phyloP scores from a whole-genome alignment of 257 asterid genomes.

The Mitragyna speciosa region DNA sequence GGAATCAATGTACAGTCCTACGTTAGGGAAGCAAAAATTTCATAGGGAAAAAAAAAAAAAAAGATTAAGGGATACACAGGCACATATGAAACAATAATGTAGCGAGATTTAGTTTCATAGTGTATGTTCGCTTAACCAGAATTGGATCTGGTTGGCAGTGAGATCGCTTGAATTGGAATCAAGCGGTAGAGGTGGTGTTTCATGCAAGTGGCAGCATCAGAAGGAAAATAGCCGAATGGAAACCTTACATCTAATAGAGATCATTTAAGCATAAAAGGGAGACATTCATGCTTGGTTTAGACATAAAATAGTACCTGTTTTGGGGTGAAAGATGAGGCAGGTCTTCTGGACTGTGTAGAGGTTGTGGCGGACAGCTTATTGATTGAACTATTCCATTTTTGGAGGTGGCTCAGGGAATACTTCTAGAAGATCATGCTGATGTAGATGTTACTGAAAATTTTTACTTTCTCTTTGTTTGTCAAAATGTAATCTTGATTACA shows the following conservation, averaged over 20 bases:
- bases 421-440: constrained; percentile 26
- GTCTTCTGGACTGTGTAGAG: constrained; percentile 16
- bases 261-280: constrained; percentile 21
- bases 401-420: constrained; percentile 27
- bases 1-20: constrained; percentile 21
- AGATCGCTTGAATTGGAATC: constrained; percentile 4
- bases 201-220: not conserved
- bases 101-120: not conserved
- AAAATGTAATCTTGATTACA: not conserved
- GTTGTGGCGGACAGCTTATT: constrained; percentile 8
- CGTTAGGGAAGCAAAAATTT: not conserved
- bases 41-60: not conserved
- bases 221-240: constrained; percentile 11
- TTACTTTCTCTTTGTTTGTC: constrained; percentile 2
- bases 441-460: constrained; percentile 1
- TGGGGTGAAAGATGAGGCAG: constrained; percentile 21
- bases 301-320: constrained; percentile 1
- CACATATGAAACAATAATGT: constrained; percentile 3
- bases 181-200: not conserved
- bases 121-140: constrained; percentile 19
- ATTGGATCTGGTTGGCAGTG: constrained; percentile 29
- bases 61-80: constrained; percentile 19
- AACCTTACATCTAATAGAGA: not conserved
- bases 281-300: constrained; percentile 19
- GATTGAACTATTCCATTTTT: constrained; percentile 8